Base-by-base conservation (phyloP, 805 yeast genomes). In the Metschnikowia orientalis region DNA sequence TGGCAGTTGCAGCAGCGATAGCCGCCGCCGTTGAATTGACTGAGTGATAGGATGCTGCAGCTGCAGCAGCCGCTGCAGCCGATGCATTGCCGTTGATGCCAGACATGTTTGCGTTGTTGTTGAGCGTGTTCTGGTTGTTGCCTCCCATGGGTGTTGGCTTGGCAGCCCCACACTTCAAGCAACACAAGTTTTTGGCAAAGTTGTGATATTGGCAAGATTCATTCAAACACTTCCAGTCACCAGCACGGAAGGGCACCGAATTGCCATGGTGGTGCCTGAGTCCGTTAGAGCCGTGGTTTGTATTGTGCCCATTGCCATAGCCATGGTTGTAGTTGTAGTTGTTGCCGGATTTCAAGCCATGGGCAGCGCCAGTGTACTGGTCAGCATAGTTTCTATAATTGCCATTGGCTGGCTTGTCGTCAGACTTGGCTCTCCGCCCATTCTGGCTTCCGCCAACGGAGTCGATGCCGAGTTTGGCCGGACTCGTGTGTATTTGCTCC, bases 211-310 rank as follows among this genome's bases (percentile, higher is more conserved):
- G 71, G 56, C 96, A 89, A 16, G 74, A 67, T 35, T 81, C 89
- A 42, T 74, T 77, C 17, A 75, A 67, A 64, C 96, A 89, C 57
- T 87, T 88, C 96, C 96, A 89, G 60, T 88, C 97, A 32, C 96
- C 96, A 3, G 96, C 96, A 48, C 97, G 73, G 60, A 89, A 89
- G 18, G 96, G 95, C n/a, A 89, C 94, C 48, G 76, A 71, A 33
- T 60, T 61, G 26, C 63, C 55, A 36, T 53, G 50, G 32, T 49
- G 52, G 6, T 37, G 24, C n/a, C 53, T 34, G 9, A 32, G 40
- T 26, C 31, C 41, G 35, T 40, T 45, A 30, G 38, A 41, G 11
- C 34, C 43, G 14, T 39, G 37, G 28, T 35, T 40, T 29, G 42
- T 41, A 35, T 30, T 28, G 26, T 38, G 38, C n/a, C 41, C 39